phyloP scores from a whole-genome alignment of 73 alveolate genomes.

The Breviolum minutum region DNA sequence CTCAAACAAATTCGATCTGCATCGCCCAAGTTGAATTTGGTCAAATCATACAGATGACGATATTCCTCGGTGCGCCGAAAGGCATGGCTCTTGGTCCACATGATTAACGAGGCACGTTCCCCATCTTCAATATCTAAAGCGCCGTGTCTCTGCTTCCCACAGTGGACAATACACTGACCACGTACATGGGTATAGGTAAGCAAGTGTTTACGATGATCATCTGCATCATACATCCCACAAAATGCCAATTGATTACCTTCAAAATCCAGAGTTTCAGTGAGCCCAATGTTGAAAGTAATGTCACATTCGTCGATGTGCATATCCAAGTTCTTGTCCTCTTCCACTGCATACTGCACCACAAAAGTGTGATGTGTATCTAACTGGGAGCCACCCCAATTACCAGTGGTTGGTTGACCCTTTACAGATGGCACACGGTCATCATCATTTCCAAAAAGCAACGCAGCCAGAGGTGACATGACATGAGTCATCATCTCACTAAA shows the following conservation, averaged over 20 bases:
- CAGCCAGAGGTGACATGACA: slow-evolving; percentile 43
- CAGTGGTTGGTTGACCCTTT: slow-evolving; percentile 1
- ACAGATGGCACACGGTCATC: background rate
- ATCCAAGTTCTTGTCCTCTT: slow-evolving; percentile 65
- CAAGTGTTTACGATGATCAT: slow-evolving; percentile 76
- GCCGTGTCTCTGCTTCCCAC: slow-evolving; percentile 91
- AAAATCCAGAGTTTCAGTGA: background rate
- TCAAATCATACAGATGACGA: slow-evolving; percentile 12
- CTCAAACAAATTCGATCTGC: slow-evolving; percentile 73
- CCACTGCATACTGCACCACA: slow-evolving; percentile 44
- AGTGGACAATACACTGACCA: slow-evolving; percentile 86
- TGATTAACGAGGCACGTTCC: slow-evolving; percentile 57
- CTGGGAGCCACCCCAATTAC: slow-evolving; percentile 88
- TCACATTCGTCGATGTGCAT: slow-evolving; percentile 94
- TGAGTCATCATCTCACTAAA: background rate
- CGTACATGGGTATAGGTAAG: slow-evolving; percentile 37
- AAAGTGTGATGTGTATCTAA: slow-evolving; percentile 54
- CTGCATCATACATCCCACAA: slow-evolving; percentile 83
- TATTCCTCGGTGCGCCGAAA: slow-evolving; percentile 69
- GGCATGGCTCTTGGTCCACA: slow-evolving; percentile 90
- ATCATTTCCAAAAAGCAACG: slow-evolving; percentile 10
- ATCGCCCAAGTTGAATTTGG: background rate
- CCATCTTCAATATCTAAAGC: slow-evolving; percentile 79
- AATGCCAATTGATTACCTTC: slow-evolving; percentile 67
- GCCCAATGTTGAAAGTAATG: slow-evolving; percentile 69